phyloP scores from a whole-genome alignment of 495 filamentous ascomycete genomes.

The Ramalina peruviana region DNA sequence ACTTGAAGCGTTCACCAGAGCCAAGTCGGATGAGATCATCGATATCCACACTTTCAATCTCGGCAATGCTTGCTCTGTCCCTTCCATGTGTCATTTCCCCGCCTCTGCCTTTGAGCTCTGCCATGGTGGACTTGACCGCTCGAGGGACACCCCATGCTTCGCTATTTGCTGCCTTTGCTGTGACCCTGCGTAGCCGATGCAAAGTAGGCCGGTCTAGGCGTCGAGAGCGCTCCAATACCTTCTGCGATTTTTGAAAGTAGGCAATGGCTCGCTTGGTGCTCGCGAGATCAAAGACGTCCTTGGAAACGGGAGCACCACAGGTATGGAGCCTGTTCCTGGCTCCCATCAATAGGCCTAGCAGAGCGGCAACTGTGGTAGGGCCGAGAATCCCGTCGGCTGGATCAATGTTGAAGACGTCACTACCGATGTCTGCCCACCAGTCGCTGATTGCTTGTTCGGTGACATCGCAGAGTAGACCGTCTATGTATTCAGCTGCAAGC shows the following conservation, averaged over 20 bases:
- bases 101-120: conserved; percentile 88
- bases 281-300: conserved; percentile 83
- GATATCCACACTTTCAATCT: conserved; percentile 81
- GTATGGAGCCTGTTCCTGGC: conserved; percentile 76
- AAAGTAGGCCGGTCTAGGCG: conserved; percentile 74
- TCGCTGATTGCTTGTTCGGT: conserved; percentile 83
- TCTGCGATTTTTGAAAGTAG: conserved; percentile 80
- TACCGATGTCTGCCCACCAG: conserved; percentile 94
- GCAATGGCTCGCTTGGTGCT: conserved; percentile 69
- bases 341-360: conserved; percentile 78
- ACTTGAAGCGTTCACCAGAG: conserved; percentile 71
- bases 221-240: conserved; percentile 53
- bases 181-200: conserved; percentile 61
- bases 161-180: conserved; percentile 74
- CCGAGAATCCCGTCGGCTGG: conserved; percentile 85
- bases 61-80: conserved; percentile 83
- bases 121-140: conserved; percentile 88
- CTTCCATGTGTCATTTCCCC: conserved; percentile 89
- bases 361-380: conserved; percentile 78
- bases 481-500: conserved; percentile 75
- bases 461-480: conserved; percentile 83
- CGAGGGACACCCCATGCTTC: conserved; percentile 72
- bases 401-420: conserved; percentile 78
- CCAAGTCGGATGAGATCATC: conserved; percentile 67
- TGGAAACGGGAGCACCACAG: conserved; percentile 69